These are phyloP conservation scores for Saitozyma sp. DNA, from an alignment of 768 basidiomycete genomes.

Conservation along the genomic window DNA sequence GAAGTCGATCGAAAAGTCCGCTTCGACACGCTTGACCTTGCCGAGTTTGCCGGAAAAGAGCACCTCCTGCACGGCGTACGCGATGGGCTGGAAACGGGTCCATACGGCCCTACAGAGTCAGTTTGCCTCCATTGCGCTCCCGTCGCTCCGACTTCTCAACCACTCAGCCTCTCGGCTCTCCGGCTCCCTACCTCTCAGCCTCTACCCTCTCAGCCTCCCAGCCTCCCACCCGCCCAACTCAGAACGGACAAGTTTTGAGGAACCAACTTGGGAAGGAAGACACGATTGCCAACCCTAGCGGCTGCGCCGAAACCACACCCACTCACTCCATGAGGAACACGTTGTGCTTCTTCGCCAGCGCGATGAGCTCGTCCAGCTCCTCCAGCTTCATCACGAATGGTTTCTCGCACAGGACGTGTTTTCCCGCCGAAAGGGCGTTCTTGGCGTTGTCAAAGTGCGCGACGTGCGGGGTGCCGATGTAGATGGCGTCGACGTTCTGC, in stretches of 20 bases:
- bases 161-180: too few species aligned
- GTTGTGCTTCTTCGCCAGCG: slow-evolving; percentile 72
- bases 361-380: slow-evolving; percentile 71
- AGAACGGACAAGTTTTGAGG: too few species aligned
- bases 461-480: slow-evolving; percentile 84
- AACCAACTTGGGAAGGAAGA: too few species aligned
- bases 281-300: too few species aligned
- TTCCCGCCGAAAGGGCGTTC: slow-evolving; percentile 73
- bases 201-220: too few species aligned
- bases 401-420: slow-evolving; percentile 87
- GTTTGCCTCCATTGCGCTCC: too few species aligned
- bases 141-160: too few species aligned
- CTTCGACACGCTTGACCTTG: slow-evolving; percentile 55
- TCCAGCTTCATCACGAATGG: slow-evolving; percentile 75
- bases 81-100: slow-evolving; percentile 48
- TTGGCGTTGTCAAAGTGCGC: slow-evolving; percentile 75
- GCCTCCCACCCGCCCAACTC: too few species aligned
- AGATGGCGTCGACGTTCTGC: slow-evolving; percentile 70
- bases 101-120: slow-evolving; percentile 32
- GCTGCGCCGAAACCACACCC: neutral
- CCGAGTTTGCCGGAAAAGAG: slow-evolving; percentile 46
- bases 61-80: slow-evolving; percentile 44
- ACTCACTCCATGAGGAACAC: slow-evolving; percentile 94
- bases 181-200: too few species aligned
- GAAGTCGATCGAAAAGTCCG: slow-evolving; percentile 73